Evolutionary conservation across 1,284 basidiomycete genomes (phyloP), one percentile per base, ranked within the genome.

Genomic region (Leccinum ponderosum): DNA sequence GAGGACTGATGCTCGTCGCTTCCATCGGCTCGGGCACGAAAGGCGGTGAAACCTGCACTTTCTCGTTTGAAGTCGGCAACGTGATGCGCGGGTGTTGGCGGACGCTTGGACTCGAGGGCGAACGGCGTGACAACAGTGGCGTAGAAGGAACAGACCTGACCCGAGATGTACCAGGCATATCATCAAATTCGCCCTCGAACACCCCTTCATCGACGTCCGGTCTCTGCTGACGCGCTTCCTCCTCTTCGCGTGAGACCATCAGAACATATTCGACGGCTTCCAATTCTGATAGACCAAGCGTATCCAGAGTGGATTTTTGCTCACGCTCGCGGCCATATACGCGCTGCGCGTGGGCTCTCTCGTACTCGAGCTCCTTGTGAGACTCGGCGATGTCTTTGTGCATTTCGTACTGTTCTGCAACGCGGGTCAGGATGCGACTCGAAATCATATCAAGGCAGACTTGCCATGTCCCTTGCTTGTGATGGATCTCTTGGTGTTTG

Each of bases 201-300:
- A 87, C 78, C 3, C 82, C 84, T 58, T 86, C 83, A 25, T 86
- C 82, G 29, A 58, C 2, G 4, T 22, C 47, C n/a, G 31, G 37
- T 20, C 60, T 37, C 50, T 55, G 61, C 53, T 54, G 62, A 44
- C 64, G 66, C 66, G 64, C 71, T 60, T 80, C 78, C 25, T 85
- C 86, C 69, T 94, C 90, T 39, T 95, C 93, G 5, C 90, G 85
- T 64, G 90, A 93, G 60, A 95, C 82, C 91, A 95, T 94, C 57
- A 95, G 73, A 0, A 88, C 83, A 68, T 95, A 95, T 66, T 93
- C 90, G 20, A 95, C 77, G 1, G 90, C 91, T 68, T 93, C 93
- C 6, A 78, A 76, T 68, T 95, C 93, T 64, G 81, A 87, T 52
- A 95, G 76, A 1, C 91, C 92, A 9, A 95, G 80, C n/a, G 77